Evolutionary conservation across 805 yeast species (phyloP), one percentile per base, ranked within the genome.

Genomic region (Monosporozyma unispora): DNA sequence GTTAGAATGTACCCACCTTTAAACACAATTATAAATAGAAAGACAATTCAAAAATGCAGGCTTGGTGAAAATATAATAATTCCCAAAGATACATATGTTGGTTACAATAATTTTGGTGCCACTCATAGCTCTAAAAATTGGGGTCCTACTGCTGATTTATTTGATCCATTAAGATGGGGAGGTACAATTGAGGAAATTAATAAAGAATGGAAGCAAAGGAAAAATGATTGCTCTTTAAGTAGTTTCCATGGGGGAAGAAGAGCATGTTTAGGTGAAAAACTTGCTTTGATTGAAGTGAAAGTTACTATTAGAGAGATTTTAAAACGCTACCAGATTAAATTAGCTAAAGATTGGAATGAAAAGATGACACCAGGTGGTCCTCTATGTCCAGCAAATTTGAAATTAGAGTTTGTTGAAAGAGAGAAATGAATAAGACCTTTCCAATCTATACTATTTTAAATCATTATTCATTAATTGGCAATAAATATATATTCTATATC

Each of bases 231-330:
- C 7, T 68, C 67, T 8, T 58, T 79, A 16, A 74, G 79, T 3
- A 73, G 81, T 0, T 79, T 79, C 52, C 84, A 79, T 58, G 84
- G 84, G 6, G 73, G 83, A 9, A 75, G 68, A 53, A 62, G 84
- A 43, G 82, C 82, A 0, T 80, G 84, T 58, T 59, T 80, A 18
- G 84, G 84, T 4, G 84, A 80, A 54, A 75, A 76, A 54, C 71
- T 77, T 58, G 83, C 82, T 1, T 60, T 79, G 8, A 60, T 63
- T 38, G 78, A 78, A 55, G 61, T 72, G 25, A 71, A 73, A 51
- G 59, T 70, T 11, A 67, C 74, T 9, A 46, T 78, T 4, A 57
- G 62, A 6, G 66, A 64, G 38, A 55, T 78, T 11, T 48, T 79
- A 12, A 58, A 52, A 25, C 56, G 61, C 1, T 79, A 66, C 52